These are phyloP conservation scores for Boletus insuetus DNA, from an alignment of 768 basidiomycete species.

Conservation along the genomic window DNA sequence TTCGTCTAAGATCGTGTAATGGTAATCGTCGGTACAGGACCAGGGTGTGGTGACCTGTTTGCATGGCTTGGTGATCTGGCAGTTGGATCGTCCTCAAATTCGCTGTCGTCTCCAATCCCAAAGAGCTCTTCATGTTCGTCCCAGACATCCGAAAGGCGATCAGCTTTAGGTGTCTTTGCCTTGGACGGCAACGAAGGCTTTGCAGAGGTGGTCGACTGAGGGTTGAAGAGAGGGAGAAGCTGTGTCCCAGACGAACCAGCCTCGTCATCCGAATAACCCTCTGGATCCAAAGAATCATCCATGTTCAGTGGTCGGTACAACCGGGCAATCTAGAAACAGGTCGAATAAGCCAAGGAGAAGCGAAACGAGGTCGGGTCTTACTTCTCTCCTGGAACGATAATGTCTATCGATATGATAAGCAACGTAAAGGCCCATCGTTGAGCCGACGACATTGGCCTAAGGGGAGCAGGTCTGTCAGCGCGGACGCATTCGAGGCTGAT, in stretches of 20 bases:
- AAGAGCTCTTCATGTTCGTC: constrained; percentile 78
- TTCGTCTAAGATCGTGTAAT: constrained; percentile 24
- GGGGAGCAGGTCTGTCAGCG: constrained; percentile 6
- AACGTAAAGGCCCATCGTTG: constrained; percentile 61
- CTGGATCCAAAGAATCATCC: constrained; percentile 50
- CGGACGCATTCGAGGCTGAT: constrained; percentile 9
- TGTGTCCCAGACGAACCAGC: constrained; percentile 47
- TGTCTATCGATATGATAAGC: constrained; percentile 71
- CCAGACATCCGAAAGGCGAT: constrained; percentile 64
- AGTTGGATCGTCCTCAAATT: constrained; percentile 43
- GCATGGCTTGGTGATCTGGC: constrained; percentile 3
- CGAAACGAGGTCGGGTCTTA: constrained; percentile 24
- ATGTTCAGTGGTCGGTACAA: constrained; percentile 71
- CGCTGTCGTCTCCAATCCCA: constrained; percentile 62
- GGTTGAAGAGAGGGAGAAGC: constrained; percentile 52
- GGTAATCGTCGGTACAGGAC: constrained; percentile 27
- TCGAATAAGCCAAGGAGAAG: not conserved
- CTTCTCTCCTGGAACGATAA: constrained; percentile 79
- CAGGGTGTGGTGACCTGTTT: constrained; percentile 1
- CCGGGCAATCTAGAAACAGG: constrained; percentile 57
- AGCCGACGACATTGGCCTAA: constrained; percentile 79
- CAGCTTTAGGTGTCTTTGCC: constrained; percentile 29
- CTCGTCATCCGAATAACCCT: constrained; percentile 44
- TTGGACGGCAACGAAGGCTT: constrained; percentile 25
- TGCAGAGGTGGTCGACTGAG: constrained; percentile 8